Percentiles rank a stretch among this genome's conserved stretches.
These are phyloP conservation scores for Gillenia trifoliata DNA, from an alignment of 306 rosid genomes.

Conservation along the genomic window DNA sequence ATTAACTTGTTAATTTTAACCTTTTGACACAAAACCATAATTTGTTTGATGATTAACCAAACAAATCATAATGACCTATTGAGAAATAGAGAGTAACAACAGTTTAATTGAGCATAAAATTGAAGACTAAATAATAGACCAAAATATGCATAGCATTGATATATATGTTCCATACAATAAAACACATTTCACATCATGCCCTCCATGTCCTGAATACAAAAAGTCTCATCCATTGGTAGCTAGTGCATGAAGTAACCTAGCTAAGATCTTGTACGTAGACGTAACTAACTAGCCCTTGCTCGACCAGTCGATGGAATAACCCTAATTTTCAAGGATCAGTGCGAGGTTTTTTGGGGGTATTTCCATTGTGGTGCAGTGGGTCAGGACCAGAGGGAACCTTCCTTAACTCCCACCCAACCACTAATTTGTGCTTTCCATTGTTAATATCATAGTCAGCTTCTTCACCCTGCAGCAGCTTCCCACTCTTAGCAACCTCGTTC, in stretches of 20 bases:
- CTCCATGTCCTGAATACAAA: too few relatives aligned
- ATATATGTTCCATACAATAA: too few relatives aligned
- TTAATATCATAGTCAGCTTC: not conserved
- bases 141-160: too few relatives aligned
- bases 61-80: too few relatives aligned
- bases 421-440: not conserved
- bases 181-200: too few relatives aligned
- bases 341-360: constrained; percentile 47
- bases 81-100: too few relatives aligned
- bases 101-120: too few relatives aligned
- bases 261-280: not conserved
- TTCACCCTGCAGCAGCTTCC: constrained; percentile 27
- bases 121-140: too few relatives aligned
- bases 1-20: too few relatives aligned
- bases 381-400: constrained; percentile 69
- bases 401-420: constrained; percentile 41
- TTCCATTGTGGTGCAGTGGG: constrained; percentile 62
- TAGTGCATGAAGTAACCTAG: not conserved
- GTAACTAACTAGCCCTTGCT: not conserved
- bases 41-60: too few relatives aligned
- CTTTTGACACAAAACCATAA: too few relatives aligned
- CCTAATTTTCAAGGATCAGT: constrained; percentile 4
- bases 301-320: not conserved
- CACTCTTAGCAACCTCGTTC: not conserved
- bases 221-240: too few relatives aligned